Evolutionary conservation across 139 green algal genomes (phyloP).

Genomic region (Haematococcus sp.): DNA sequence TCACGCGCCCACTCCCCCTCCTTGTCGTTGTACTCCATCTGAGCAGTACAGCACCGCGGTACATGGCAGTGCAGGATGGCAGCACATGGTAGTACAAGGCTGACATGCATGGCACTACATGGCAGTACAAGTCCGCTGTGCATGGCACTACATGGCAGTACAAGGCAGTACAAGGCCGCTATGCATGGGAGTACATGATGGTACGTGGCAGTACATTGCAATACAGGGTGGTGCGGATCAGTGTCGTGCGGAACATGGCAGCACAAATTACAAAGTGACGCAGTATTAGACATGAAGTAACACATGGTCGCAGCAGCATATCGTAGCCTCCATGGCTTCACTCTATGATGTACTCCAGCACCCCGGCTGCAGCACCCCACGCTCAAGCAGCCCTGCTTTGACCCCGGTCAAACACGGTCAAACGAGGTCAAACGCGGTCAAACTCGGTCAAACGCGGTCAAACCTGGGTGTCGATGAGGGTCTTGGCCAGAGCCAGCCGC

Average conservation of each 20-base stretch:
- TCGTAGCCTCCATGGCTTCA: too few relatives aligned
- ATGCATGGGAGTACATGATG: not conserved
- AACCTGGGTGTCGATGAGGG: constrained; percentile 63
- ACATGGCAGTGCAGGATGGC: not conserved
- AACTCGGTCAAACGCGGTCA: not conserved
- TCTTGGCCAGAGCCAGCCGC: constrained; percentile 53
- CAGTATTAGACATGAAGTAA: too few relatives aligned
- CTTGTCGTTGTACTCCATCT: constrained; percentile 64
- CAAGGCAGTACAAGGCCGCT: too few relatives aligned
- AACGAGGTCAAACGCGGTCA: too few relatives aligned
- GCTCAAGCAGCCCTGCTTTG: not conserved
- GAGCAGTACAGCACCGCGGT: too few relatives aligned
- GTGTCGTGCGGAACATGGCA: too few relatives aligned
- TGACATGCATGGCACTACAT: not conserved
- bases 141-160: too few relatives aligned
- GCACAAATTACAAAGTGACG: too few relatives aligned
- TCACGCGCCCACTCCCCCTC: constrained; percentile 38
- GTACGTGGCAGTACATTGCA: not conserved
- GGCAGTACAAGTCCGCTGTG: not conserved
- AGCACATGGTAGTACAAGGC: not conserved
- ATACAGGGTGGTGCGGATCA: too few relatives aligned
- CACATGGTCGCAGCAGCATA: too few relatives aligned
- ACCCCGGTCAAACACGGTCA: not conserved
- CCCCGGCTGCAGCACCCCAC: too few relatives aligned
- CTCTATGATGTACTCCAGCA: too few relatives aligned